phyloP scores from a whole-genome alignment of 2,329 filamentous ascomycete species.

The Xylaria hypoxylon region DNA sequence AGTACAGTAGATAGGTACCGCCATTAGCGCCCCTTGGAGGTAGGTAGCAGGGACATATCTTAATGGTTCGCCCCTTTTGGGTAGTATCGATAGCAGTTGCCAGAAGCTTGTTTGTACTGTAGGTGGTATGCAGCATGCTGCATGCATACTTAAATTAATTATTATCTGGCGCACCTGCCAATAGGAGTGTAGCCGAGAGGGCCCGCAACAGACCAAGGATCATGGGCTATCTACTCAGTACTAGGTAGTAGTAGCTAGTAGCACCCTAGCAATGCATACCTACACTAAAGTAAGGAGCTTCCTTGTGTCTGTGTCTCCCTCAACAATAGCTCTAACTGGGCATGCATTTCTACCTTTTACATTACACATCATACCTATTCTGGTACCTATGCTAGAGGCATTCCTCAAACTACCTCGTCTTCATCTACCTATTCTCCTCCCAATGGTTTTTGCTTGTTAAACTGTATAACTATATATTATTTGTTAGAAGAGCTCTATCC shows the following conservation, averaged over 20 bases:
- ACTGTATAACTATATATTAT: not conserved
- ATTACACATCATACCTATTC: not conserved
- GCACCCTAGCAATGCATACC: no score
- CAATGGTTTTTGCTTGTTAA: conserved; percentile 2
- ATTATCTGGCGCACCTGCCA: conserved; percentile 14
- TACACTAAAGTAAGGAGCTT: conserved; percentile 6
- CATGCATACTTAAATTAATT: conserved; percentile 1
- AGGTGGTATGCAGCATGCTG: no score
- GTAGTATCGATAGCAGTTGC: not conserved
- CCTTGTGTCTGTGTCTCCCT: no score
- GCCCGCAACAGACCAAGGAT: not conserved
- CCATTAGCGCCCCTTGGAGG: no score
- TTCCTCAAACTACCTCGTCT: conserved; percentile 1
- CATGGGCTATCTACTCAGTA: no score
- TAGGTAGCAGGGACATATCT: no score
- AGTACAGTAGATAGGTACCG: no score
- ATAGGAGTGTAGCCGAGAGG: conserved; percentile 20
- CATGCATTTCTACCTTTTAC: not conserved
- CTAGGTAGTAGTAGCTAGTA: no score
- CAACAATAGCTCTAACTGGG: no score
- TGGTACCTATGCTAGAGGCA: not conserved
- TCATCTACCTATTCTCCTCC: conserved; percentile 5
- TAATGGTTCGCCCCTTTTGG: not conserved
- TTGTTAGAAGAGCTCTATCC: conserved; percentile 10
- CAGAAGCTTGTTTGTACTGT: conserved; percentile 6